Percentiles rank a stretch among this genome's conserved stretches.
phyloP scores from a whole-genome alignment of 192 early-diverging fungal genomes.

The Umbelopsis ramanniana region DNA sequence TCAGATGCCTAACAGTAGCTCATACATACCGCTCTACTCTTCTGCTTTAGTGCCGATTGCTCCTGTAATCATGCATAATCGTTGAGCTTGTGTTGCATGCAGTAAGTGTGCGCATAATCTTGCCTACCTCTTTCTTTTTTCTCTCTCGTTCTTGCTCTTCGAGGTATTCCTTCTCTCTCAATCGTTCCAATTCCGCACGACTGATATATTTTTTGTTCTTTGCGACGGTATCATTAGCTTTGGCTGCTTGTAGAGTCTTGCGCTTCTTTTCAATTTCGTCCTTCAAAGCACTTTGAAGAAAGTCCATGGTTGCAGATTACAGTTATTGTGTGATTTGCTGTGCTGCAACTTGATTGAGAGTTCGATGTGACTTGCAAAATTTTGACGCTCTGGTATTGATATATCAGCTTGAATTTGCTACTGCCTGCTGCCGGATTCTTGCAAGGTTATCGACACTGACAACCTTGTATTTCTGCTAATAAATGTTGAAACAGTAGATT shows the following conservation, averaged over 20 bases:
- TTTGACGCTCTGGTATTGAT: neutral
- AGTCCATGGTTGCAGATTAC: slow-evolving; percentile 30
- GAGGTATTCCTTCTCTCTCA: slow-evolving; percentile 62
- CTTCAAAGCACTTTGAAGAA: slow-evolving; percentile 51
- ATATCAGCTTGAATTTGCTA: too few species aligned
- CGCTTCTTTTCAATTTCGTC: slow-evolving; percentile 79
- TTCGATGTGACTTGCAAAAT: neutral
- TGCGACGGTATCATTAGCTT: slow-evolving; percentile 24
- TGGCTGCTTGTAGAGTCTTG: slow-evolving; percentile 51
- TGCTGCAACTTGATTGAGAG: neutral
- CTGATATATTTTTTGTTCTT: slow-evolving; percentile 81
- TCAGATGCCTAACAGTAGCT: neutral
- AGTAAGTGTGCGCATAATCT: neutral
- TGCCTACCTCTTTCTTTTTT: slow-evolving; percentile 32
- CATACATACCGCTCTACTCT: slow-evolving; percentile 4
- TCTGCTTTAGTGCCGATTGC: slow-evolving; percentile 3
- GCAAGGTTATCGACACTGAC: too few species aligned
- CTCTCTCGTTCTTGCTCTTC: slow-evolving; percentile 51
- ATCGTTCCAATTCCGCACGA: slow-evolving; percentile 76
- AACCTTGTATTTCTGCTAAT: too few species aligned
- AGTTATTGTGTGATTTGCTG: neutral
- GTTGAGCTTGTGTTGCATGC: neutral
- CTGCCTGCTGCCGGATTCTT: too few species aligned
- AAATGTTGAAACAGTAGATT: too few species aligned
- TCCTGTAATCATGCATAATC: slow-evolving; percentile 25